Evolutionary conservation across 1,284 basidiomycete genomes (phyloP).

Genomic region (Naganishia sp.): DNA sequence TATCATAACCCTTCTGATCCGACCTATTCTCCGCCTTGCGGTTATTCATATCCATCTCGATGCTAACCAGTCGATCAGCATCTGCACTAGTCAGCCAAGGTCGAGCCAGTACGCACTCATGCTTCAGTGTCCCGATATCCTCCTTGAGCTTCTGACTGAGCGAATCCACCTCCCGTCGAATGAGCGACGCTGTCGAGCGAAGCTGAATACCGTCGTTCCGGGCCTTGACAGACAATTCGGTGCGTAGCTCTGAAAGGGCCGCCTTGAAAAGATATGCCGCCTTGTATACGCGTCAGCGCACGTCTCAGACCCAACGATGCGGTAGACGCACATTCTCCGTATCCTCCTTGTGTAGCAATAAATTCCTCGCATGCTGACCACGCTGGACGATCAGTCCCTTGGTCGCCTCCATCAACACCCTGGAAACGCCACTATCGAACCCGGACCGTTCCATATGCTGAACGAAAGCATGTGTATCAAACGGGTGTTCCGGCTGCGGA

Average conservation of each 20-base stretch:
- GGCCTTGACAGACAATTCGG: slow-evolving; percentile 79
- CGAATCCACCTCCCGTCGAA: slow-evolving; percentile 85
- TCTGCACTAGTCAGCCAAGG: background rate
- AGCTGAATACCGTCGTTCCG: slow-evolving; percentile 83
- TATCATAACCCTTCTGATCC: slow-evolving; percentile 82
- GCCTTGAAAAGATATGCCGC: slow-evolving; percentile 96
- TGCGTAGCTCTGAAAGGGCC: slow-evolving; percentile 84
- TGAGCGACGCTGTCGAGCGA: slow-evolving; percentile 68
- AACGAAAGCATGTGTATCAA: slow-evolving; percentile 54
- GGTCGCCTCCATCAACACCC: slow-evolving; percentile 82
- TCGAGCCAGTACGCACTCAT: slow-evolving; percentile 66
- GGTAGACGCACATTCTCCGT: slow-evolving; percentile 75
- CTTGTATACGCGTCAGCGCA: slow-evolving; percentile 54
- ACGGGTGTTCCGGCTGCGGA: slow-evolving; percentile 47
- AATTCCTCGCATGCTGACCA: slow-evolving; percentile 69
- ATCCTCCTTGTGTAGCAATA: slow-evolving; percentile 79
- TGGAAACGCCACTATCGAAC: slow-evolving; percentile 57
- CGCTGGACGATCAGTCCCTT: slow-evolving; percentile 75
- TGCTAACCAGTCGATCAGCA: slow-evolving; percentile 56
- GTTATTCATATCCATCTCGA: slow-evolving; percentile 94
- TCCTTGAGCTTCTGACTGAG: slow-evolving; percentile 92
- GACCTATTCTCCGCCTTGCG: slow-evolving; percentile 89
- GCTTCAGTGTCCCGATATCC: slow-evolving; percentile 82
- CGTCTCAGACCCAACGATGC: background rate
- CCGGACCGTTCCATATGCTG: slow-evolving; percentile 46